Evolutionary conservation across 345 rosid genomes (phyloP).

Genomic region (Eucalyptus fibrosa): DNA sequence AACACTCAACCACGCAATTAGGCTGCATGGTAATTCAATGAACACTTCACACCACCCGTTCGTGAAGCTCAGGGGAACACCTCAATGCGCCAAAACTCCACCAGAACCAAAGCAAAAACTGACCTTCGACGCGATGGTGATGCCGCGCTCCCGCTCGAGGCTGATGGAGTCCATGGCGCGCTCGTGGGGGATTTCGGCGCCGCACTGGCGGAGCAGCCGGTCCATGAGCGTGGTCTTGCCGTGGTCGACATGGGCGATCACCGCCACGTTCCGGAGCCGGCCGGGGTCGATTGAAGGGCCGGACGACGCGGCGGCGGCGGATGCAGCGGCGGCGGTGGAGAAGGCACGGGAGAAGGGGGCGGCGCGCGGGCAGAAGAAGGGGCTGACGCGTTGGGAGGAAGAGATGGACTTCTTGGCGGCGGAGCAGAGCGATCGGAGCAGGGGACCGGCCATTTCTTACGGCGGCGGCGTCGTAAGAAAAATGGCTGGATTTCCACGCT

Average conservation of each 20-base stretch:
- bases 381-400: conserved; percentile 1
- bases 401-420: conserved; percentile 34
- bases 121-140: conserved; percentile 94
- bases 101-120: neutral
- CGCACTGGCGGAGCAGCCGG: conserved; percentile 94
- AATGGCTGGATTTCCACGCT: neutral
- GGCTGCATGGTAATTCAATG: neutral
- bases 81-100: neutral
- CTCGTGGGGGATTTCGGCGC: conserved; percentile 94
- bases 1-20: neutral
- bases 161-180: conserved; percentile 98
- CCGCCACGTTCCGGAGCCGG: conserved; percentile 87
- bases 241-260: conserved; percentile 96
- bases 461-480: neutral
- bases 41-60: neutral
- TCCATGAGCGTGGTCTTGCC: conserved; percentile 99
- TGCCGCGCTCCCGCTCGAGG: conserved; percentile 95
- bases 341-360: conserved; percentile 24
- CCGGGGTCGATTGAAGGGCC: conserved; percentile 45
- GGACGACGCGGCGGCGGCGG: conserved; percentile 14
- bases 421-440: conserved; percentile 66
- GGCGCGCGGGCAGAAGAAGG: conserved; percentile 4
- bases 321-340: conserved; percentile 32
- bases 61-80: neutral
- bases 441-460: conserved; percentile 55